Base-by-base conservation (phyloP, 495 filamentous ascomycete species). In the Oidiodendron maius region DNA sequence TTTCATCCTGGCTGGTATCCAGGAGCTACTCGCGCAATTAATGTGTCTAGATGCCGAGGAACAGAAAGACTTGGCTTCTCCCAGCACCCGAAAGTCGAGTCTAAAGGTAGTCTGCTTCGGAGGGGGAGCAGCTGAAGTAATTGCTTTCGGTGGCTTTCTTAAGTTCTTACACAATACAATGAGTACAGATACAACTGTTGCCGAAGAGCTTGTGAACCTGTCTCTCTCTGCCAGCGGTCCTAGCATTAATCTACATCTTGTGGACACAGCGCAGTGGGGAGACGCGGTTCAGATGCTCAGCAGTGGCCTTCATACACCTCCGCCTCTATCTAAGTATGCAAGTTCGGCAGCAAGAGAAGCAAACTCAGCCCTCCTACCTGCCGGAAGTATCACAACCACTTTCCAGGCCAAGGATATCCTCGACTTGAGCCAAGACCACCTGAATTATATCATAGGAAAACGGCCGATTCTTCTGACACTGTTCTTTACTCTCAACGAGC, bases 401-500 rank as follows among this genome's bases (percentile, higher is more conserved):
- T 90, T 90, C 59, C 51, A 67, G 13, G 78, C 80, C 45, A 56
- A 69, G 5, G 85, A 95, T 61, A 66, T 88, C 15, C 75, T 96
- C 1, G 48, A 63, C 4, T 52, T 82, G 1, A 53, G 64, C 2
- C 64, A 68, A 8, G 48, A 61, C 0, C 60, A 64, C 0, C 61
- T 87, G 3, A 37, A 57, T 10, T 42, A 57, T 9, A 34, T 80
- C 1, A 46, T 82, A 1, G 58, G 56, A 0, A 17, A 18, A 30
- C 8, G 36, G 17, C 65, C 70, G 1, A 46, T 42, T 6, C 38
- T 97, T 0, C 71, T 93, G 3, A 95, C 93, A 0, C 64, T 96
- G 0, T 81, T 96, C 65, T 97, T 96, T 73, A 95, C 91, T 0
- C 77, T 96, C n/a, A 97, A 96, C 63, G 93, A 98, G 66, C 83